Conservation (phyloP, 2,329 filamentous ascomycete genomes). For the Fusarium sp. region DNA sequence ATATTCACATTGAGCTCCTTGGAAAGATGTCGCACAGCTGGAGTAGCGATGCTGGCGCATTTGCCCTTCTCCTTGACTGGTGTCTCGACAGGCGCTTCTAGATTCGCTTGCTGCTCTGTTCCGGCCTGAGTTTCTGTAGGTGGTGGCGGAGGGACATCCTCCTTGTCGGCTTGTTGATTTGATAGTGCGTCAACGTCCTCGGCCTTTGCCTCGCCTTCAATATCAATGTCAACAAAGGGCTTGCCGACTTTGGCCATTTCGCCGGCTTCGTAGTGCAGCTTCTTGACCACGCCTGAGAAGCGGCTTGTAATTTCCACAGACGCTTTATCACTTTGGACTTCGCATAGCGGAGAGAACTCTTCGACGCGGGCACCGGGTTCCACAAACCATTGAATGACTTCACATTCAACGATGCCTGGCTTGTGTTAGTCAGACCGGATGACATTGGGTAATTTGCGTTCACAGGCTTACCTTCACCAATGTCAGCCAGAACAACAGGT, state of each 20-base stretch:
- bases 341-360: slow-evolving; percentile 97
- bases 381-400: slow-evolving; percentile 99
- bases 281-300: slow-evolving; percentile 95
- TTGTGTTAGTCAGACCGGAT: slow-evolving; percentile 22
- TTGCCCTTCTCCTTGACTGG: slow-evolving; percentile 62
- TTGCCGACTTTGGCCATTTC: slow-evolving; percentile 97
- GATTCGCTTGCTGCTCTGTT: slow-evolving; percentile 1
- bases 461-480: slow-evolving; percentile 75
- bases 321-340: slow-evolving; percentile 98
- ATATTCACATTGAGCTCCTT: slow-evolving; percentile 85
- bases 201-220: slow-evolving; percentile 75
- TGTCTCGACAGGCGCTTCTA: neutral
- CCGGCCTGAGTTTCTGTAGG: slow-evolving; percentile 24
- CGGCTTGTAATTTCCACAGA: slow-evolving; percentile 91
- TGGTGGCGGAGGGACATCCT: slow-evolving; percentile 39
- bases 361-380: slow-evolving; percentile 94
- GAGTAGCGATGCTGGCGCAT: slow-evolving; percentile 83
- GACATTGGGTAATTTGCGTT: neutral
- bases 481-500: slow-evolving; percentile 84
- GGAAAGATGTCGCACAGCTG: slow-evolving; percentile 87
- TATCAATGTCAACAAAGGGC: slow-evolving; percentile 94
- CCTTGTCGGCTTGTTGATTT: slow-evolving; percentile 45
- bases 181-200: slow-evolving; percentile 50
- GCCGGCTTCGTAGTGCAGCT: slow-evolving; percentile 92
- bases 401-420: slow-evolving; percentile 93